Percentiles rank a stretch among this genome's conserved stretches.
Evolutionary conservation across 257 asterid species (phyloP).

Genomic region (Solanum chiquidenum): DNA sequence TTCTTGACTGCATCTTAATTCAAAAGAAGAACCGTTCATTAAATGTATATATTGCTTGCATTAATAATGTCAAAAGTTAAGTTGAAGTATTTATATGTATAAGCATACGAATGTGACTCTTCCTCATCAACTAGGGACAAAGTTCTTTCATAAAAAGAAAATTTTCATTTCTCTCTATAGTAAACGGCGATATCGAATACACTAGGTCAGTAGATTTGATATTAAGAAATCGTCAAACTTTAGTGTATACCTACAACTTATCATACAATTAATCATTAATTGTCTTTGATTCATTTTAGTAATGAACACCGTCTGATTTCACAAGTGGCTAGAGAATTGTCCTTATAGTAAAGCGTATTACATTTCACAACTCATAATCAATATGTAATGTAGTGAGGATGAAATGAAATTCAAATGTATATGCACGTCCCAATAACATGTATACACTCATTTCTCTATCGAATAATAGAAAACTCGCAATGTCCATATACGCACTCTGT

Average conservation of each 20-base stretch:
- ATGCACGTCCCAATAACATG: not conserved
- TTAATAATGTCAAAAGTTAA: not conserved
- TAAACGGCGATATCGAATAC: not conserved
- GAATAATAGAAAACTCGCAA: too few relatives aligned
- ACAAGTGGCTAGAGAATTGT: too few relatives aligned
- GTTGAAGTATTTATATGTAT: not conserved
- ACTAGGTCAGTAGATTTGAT: not conserved
- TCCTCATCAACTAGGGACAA: not conserved
- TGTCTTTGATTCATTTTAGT: not conserved
- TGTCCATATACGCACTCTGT: not conserved
- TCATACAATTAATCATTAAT: not conserved
- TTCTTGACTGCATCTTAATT: not conserved
- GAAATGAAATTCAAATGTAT: not conserved
- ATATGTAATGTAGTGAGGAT: too few relatives aligned
- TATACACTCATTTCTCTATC: too few relatives aligned
- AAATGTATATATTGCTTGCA: not conserved
- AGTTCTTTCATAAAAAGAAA: not conserved
- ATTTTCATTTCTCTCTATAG: not conserved
- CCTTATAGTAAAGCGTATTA: not conserved
- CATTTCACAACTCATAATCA: not conserved
- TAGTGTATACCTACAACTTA: not conserved
- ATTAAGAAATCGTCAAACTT: not conserved
- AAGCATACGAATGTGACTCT: not conserved
- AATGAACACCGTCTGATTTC: not conserved
- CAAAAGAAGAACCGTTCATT: not conserved